These are phyloP conservation scores for Thalassiosira allenii DNA, from an alignment of 352 stramenopile genomes.

Conservation along the genomic window DNA sequence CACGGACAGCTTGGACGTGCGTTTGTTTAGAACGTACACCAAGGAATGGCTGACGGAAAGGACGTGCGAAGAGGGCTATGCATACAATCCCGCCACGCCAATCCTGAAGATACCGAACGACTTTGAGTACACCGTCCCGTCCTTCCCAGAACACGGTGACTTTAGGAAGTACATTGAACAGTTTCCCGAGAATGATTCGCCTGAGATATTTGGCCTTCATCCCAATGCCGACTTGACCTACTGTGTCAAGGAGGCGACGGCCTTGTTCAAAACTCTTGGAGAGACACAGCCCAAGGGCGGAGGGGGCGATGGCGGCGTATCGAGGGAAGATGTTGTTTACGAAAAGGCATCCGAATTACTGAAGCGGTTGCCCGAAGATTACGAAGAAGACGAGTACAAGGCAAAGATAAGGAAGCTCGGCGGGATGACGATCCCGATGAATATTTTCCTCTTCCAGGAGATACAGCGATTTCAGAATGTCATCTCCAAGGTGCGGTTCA, in stretches of 20 bases:
- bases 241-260: conserved; percentile 95
- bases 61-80: conserved; percentile 89
- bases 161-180: conserved; percentile 95
- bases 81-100: conserved; percentile 93
- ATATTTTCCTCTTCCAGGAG: conserved; percentile 99
- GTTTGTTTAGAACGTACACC: conserved; percentile 97
- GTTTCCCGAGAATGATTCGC: conserved; percentile 97
- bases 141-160: conserved; percentile 90
- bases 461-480: conserved; percentile 97
- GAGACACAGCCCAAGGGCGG: conserved; percentile 95
- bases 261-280: conserved; percentile 92
- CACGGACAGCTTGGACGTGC: conserved; percentile 97
- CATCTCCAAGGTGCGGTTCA: conserved; percentile 95
- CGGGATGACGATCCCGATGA: conserved; percentile 95
- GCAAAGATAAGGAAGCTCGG: conserved; percentile 96
- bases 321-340: conserved; percentile 95
- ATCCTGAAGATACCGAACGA: conserved; percentile 97
- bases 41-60: conserved; percentile 94
- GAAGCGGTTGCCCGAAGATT: conserved; percentile 94
- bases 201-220: conserved; percentile 98
- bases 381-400: conserved; percentile 98
- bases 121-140: conserved; percentile 95
- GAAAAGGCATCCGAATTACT: conserved; percentile 96
- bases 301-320: conserved; percentile 91
- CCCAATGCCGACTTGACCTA: conserved; percentile 99